A percentile compares a stretch with the other conserved stretches of the same genome.
phyloP scores from a whole-genome alignment of 139 green algal genomes.

The Limnomonas spitsbergensis region DNA sequence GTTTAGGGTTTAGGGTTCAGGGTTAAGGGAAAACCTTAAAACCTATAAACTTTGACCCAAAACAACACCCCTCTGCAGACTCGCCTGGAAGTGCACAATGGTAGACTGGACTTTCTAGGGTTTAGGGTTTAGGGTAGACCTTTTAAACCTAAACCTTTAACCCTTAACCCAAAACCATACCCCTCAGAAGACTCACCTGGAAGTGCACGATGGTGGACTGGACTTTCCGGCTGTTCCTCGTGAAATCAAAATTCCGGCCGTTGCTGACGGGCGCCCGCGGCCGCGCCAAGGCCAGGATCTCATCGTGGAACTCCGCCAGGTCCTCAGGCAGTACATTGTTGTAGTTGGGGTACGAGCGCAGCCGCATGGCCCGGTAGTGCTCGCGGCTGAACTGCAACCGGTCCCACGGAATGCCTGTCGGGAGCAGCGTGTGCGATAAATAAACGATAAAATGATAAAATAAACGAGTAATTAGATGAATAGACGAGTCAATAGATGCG shows the following conservation, averaged over 20 bases:
- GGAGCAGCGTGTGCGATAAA: too few relatives aligned
- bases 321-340: slow-evolving; percentile 67
- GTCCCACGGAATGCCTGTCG: slow-evolving; percentile 82
- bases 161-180: too few relatives aligned
- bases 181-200: slow-evolving; percentile 53
- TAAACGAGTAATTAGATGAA: too few relatives aligned
- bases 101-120: slow-evolving; percentile 50
- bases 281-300: background rate
- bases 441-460: too few relatives aligned
- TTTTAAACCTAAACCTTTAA: too few relatives aligned
- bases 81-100: slow-evolving; percentile 88
- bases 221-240: slow-evolving; percentile 68
- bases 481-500: too few relatives aligned
- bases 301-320: background rate
- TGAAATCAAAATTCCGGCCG: slow-evolving; percentile 54
- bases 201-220: slow-evolving; percentile 85
- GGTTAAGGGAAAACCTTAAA: too few relatives aligned
- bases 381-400: slow-evolving; percentile 70
- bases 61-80: too few relatives aligned
- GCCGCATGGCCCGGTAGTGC: slow-evolving; percentile 57
- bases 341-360: slow-evolving; percentile 83
- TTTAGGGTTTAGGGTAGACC: too few relatives aligned
- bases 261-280: background rate
- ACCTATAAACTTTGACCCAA: too few relatives aligned
- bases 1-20: too few relatives aligned